Percentiles rank a stretch among this genome's conserved stretches.
Conservation (phyloP, 805 yeast species). For the Candida caryicola region DNA sequence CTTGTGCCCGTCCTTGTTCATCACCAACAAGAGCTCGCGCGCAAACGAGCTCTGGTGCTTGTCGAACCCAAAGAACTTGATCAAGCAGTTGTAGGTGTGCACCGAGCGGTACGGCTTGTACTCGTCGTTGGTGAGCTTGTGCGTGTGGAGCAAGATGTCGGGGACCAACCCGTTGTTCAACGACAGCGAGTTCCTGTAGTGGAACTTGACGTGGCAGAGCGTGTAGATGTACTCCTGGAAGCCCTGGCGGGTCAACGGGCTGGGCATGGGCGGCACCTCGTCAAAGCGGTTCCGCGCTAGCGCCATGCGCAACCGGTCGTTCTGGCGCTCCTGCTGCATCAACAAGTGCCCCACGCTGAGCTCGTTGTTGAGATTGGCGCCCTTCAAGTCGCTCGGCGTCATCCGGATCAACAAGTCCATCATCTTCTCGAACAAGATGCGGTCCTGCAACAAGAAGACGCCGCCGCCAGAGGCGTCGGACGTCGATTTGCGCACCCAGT, state of each 20-base stretch:
- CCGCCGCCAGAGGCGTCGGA: slow-evolving; percentile 18
- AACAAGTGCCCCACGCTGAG: slow-evolving; percentile 15
- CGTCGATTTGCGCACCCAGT: slow-evolving; percentile 23
- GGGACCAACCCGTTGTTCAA: slow-evolving; percentile 35
- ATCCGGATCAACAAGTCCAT: slow-evolving; percentile 27
- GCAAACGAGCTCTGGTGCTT: slow-evolving; percentile 42
- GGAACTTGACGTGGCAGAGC: slow-evolving; percentile 33
- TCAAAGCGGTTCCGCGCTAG: slow-evolving; percentile 23
- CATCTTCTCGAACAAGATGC: slow-evolving; percentile 32
- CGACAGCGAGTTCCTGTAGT: slow-evolving; percentile 32
- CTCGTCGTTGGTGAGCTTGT: slow-evolving; percentile 28
- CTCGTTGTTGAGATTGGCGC: slow-evolving; percentile 12
- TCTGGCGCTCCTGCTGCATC: slow-evolving; percentile 19
- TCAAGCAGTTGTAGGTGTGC: slow-evolving; percentile 38
- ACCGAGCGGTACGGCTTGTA: slow-evolving; percentile 31
- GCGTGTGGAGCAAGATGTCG: slow-evolving; percentile 37
- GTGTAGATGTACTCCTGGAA: slow-evolving; percentile 36
- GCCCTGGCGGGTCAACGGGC: slow-evolving; percentile 21
- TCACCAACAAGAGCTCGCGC: slow-evolving; percentile 36
- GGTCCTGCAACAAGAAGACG: slow-evolving; percentile 25
- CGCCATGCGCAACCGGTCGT: slow-evolving; percentile 9
- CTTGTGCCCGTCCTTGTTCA: slow-evolving; percentile 40
- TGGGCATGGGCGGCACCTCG: slow-evolving; percentile 35
- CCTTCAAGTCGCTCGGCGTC: slow-evolving; percentile 30
- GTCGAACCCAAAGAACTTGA: slow-evolving; percentile 38